These are phyloP conservation scores for Dryas integrifolia DNA, from an alignment of 331 rosid genomes.

Conservation along the genomic window DNA sequence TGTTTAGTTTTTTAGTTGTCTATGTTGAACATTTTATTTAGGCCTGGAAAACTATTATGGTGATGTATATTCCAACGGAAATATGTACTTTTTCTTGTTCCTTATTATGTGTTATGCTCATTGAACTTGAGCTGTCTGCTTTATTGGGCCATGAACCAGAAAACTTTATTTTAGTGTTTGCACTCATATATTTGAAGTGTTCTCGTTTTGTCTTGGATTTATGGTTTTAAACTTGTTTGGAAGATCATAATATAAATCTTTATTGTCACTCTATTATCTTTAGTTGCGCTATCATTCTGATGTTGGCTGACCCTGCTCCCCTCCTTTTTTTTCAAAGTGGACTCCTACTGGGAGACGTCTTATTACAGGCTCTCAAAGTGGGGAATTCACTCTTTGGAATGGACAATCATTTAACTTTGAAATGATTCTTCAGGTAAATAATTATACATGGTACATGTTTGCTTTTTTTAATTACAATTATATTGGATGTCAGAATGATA, in stretches of 20 bases:
- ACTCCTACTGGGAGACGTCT: slow-evolving; percentile 99
- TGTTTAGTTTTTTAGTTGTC: no score
- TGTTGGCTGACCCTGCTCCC: slow-evolving; percentile 22
- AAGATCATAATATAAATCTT: background rate
- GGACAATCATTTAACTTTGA: slow-evolving; percentile 98
- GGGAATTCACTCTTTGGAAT: slow-evolving; percentile 99
- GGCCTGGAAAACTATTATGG: background rate
- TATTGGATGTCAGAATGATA: slow-evolving; percentile 17
- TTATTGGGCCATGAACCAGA: background rate
- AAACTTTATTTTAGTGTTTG: background rate
- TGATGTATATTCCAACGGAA: background rate
- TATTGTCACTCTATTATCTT: slow-evolving; percentile 11
- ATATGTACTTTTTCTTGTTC: no score
- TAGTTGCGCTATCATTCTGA: slow-evolving; percentile 24
- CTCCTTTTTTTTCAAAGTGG: slow-evolving; percentile 60
- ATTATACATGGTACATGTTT: slow-evolving; percentile 11
- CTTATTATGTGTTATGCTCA: background rate
- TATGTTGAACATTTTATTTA: no score
- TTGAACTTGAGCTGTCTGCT: background rate
- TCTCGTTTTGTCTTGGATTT: background rate
- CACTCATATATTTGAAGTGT: background rate
- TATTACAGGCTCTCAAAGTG: slow-evolving; percentile 97
- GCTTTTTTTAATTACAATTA: background rate
- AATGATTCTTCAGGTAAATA: slow-evolving; percentile 93
- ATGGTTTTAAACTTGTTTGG: slow-evolving; percentile 5